A percentile compares a stretch with the other conserved stretches of the same genome.
phyloP scores from a whole-genome alignment of 805 yeast genomes.

The Ogataea zsoltii region DNA sequence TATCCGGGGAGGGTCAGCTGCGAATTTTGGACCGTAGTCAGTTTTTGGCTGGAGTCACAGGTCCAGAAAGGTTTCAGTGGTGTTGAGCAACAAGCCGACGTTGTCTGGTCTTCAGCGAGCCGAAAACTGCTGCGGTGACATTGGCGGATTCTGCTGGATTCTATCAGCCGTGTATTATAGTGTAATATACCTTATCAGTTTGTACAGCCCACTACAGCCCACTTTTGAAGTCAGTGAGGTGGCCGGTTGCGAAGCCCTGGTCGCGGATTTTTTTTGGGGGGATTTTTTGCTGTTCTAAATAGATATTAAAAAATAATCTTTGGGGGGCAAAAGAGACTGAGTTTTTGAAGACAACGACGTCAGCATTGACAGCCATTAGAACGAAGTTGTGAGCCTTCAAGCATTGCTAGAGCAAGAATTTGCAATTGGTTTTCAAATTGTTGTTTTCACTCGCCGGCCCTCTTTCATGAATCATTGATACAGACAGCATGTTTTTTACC shows the following conservation, averaged over 20 bases:
- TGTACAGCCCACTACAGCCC: too few relatives aligned
- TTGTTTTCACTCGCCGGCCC: background rate
- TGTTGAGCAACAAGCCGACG: too few relatives aligned
- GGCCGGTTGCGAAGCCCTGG: slow-evolving; percentile 5
- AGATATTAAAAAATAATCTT: too few relatives aligned
- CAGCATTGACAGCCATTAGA: too few relatives aligned
- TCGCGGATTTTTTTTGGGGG: background rate
- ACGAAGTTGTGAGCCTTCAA: too few relatives aligned
- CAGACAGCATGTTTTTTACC: background rate
- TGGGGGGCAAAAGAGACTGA: slow-evolving; percentile 5
- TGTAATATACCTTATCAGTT: background rate
- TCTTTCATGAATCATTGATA: background rate
- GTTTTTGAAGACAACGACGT: too few relatives aligned
- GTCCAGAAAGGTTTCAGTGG: slow-evolving; percentile 27
- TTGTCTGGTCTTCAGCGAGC: too few relatives aligned
- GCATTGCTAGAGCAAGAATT: too few relatives aligned
- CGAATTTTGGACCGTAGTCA: slow-evolving; percentile 21
- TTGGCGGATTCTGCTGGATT: too few relatives aligned
- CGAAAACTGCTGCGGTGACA: too few relatives aligned
- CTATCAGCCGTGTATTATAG: slow-evolving; percentile 1
- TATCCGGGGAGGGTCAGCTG: slow-evolving; percentile 11
- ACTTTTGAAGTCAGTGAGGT: background rate
- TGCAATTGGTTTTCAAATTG: background rate
- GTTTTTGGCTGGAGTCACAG: slow-evolving; percentile 26
- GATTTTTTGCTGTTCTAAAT: slow-evolving; percentile 3